Evolutionary conservation across 257 asterid genomes (phyloP), one percentile per base, ranked within the genome.

Genomic region (Agastache rugosa): DNA sequence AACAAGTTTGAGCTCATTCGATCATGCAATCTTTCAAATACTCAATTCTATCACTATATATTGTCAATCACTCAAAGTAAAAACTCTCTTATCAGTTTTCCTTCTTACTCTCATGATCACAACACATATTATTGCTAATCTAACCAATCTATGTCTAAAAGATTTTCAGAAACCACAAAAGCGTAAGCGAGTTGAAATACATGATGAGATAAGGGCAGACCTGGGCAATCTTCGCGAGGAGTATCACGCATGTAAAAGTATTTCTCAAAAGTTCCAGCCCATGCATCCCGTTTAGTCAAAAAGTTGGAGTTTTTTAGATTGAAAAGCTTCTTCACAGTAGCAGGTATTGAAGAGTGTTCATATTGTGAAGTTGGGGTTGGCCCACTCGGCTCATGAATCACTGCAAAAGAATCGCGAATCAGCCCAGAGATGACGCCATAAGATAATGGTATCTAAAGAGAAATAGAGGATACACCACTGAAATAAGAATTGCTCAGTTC

Each of bases 141-240:
- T 11, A 11, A 25, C 19, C 63, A 0, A 22, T 25, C 35, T 25
- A 56, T 1, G 11, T 45, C 42, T 60, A 60, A 6, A 58, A 58
- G 63, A 14, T 19, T 62, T 35, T 17, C 25, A 62, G 25, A 62
- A 35, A 77, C 47, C 27, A 68, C 50, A 62, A 29, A 29, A 72
- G 71, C 55, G 34, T 44, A 53, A n/a, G 8, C 12, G 25, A 64
- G 11, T 15, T 55, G 71, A 20, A 44, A 22, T 29, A 31, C 63
- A 63, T 41, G 45, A 69, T 2, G 34, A n/a, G 45, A 63, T 22
- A 42, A 59, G 79, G 37, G 44, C 78, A 41, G 67, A 93, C 98
- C 98, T 91, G 97, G 98, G 77, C 98, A 91, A 83, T 94, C 96
- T 34, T 86, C 85, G 12, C 98, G 96, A 11, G 98, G 98, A 79